Conservation (phyloP, 2,329 filamentous ascomycete species). For the Aureobasidium melanogenum region DNA sequence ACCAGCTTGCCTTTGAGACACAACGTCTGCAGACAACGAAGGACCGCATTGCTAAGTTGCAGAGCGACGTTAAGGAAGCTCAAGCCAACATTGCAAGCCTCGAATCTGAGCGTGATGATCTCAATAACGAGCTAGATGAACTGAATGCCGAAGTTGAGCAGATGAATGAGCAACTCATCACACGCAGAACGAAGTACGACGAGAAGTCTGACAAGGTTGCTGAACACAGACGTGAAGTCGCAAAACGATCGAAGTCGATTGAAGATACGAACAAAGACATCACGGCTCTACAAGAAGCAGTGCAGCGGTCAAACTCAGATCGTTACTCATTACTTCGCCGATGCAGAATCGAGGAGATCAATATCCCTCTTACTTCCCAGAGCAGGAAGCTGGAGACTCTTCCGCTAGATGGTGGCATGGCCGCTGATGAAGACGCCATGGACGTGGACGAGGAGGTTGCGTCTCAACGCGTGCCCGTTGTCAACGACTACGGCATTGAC, state of each 20-base stretch:
- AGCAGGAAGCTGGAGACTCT: slow-evolving; percentile 68
- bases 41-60: slow-evolving; percentile 58
- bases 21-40: slow-evolving; percentile 63
- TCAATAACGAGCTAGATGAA: slow-evolving; percentile 63
- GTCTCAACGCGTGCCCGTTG: slow-evolving; percentile 46
- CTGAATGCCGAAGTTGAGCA: slow-evolving; percentile 70
- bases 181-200: slow-evolving; percentile 57
- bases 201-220: slow-evolving; percentile 66
- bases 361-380: slow-evolving; percentile 65
- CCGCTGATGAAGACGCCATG: slow-evolving; percentile 64
- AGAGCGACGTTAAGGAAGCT: slow-evolving; percentile 58
- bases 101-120: slow-evolving; percentile 60
- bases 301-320: slow-evolving; percentile 74
- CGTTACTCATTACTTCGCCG: slow-evolving; percentile 78
- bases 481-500: slow-evolving; percentile 86
- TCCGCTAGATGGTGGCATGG: slow-evolving; percentile 68
- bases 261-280: slow-evolving; percentile 68
- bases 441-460: slow-evolving; percentile 69
- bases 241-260: slow-evolving; percentile 76
- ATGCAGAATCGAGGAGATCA: slow-evolving; percentile 89
- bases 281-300: slow-evolving; percentile 68
- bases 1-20: slow-evolving; percentile 55
- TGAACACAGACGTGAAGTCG: slow-evolving; percentile 70
- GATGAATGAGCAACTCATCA: slow-evolving; percentile 61
- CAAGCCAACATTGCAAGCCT: slow-evolving; percentile 62